Conservation (phyloP, 768 basidiomycete species). For the Leccinellum albellum region DNA sequence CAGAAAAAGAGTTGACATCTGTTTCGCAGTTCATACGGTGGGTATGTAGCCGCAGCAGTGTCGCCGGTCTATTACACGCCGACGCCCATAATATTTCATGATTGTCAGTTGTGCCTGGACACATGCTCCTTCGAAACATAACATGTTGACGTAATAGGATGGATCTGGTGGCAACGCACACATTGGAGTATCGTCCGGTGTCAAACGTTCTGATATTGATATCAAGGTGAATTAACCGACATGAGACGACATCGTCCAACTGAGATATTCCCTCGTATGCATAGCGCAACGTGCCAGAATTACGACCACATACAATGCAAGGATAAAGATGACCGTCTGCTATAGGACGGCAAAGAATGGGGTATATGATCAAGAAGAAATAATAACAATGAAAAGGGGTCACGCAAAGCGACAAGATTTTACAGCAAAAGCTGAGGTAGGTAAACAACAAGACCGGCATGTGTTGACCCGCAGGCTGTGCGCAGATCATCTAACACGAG, state of each 20-base stretch:
- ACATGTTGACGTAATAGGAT: background rate
- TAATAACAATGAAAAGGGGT: background rate
- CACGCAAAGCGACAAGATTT: constrained; percentile 1
- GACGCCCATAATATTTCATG: background rate
- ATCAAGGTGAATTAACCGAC: background rate
- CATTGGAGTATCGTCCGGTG: too few relatives aligned
- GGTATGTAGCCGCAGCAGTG: too few relatives aligned
- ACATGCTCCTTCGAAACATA: background rate
- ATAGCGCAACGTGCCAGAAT: constrained; percentile 25
- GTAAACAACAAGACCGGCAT: constrained; percentile 28
- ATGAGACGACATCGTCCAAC: constrained; percentile 1
- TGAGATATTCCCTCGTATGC: constrained; percentile 18
- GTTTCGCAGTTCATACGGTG: too few relatives aligned
- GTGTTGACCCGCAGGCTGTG: constrained; percentile 15
- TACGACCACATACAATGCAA: constrained; percentile 23
- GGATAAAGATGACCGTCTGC: constrained; percentile 6
- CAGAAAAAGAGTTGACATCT: background rate
- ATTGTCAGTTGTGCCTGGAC: background rate
- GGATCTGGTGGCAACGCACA: background rate
- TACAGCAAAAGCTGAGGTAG: background rate
- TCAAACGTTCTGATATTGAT: background rate
- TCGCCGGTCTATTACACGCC: background rate
- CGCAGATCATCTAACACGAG: background rate
- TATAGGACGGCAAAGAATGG: constrained; percentile 7
- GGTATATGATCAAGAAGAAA: constrained; percentile 23